Base-by-base conservation (phyloP, 2,329 filamentous ascomycete genomes). In the Aspergillus terreus region DNA sequence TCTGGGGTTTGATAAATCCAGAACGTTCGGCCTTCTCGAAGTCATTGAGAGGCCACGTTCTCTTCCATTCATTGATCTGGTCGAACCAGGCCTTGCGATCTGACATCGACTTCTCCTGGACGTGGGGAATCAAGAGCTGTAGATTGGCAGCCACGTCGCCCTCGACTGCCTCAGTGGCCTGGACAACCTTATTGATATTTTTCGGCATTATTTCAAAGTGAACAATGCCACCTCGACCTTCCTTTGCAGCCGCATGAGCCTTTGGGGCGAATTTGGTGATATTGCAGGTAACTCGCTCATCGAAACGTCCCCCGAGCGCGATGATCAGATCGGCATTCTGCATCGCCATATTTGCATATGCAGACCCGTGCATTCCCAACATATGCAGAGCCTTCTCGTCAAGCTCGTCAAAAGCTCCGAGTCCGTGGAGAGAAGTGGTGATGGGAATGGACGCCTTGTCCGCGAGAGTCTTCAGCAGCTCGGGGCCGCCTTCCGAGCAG, bases 161-260 rank as follows among this genome's bases (percentile, higher is more conserved):
- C 71, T 94, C 90, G 14, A 96, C 85, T 40, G 91, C 90, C 74
- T 95, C 90, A 12, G 88, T 96, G 1, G 90, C 90, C 73, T 96
- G 88, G 6, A 97, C 86, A 32, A 96, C 90, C 80, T 96, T 96
- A 83, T 96, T 96, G 75, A 96, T 96, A 77, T 96, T 96, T 83
- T 96, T 96, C 60, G 92, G 91, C 84, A 95, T 86, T 63, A 96
- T 90, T 67, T 96, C 92, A 65, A 96, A 96, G 71, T 96, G 92
- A 11, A 96, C 81, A 63, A 97, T 96, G 58, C 92, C 92, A 58
- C 92, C 92, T 49, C 89, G 86, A 40, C 84, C 84, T 73, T 94
- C 87, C 6, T 33, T 30, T 7, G 40, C 49, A 6, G 44, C 49
- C 4, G 82, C 81, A 72, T 86, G 91, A 25, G 92, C 92, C 32